These are phyloP conservation scores for Paecilomyces dactylethromorphus DNA, from an alignment of 2,329 filamentous ascomycete species.

Conservation along the genomic window DNA sequence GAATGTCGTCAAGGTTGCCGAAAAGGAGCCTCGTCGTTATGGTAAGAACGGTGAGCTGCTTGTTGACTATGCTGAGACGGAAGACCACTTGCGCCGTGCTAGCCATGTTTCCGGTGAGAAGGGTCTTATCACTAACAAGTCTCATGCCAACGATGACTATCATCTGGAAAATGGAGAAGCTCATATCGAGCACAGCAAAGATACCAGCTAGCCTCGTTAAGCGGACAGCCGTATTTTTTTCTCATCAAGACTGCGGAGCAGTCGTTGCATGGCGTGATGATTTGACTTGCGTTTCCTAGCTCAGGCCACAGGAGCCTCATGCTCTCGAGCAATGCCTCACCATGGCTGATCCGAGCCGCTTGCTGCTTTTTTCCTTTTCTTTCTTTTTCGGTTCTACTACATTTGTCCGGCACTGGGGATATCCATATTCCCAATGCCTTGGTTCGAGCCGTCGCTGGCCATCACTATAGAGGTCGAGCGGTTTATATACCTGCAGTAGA, in stretches of 20 bases:
- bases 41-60: conserved; percentile 53
- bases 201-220: not conserved
- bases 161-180: conserved; percentile 9
- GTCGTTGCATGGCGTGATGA: not conserved
- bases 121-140: not conserved
- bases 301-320: not conserved
- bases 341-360: not conserved
- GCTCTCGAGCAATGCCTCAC: not conserved
- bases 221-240: not conserved
- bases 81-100: conserved; percentile 32
- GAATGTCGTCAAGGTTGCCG: conserved; percentile 44
- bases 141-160: conserved; percentile 5
- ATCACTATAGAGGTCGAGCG: not conserved
- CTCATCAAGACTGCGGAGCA: not conserved
- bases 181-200: not conserved
- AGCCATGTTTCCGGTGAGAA: conserved; percentile 10
- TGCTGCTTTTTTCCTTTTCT: not conserved
- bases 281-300: not conserved
- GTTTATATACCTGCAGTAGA: not conserved
- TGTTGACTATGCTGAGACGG: conserved; percentile 44
- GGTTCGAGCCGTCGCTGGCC: too few species aligned
- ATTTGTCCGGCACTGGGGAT: not conserved
- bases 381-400: not conserved
- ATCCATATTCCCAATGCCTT: too few species aligned
- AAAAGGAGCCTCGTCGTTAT: conserved; percentile 49